These are phyloP conservation scores for Malus orientalis DNA, from an alignment of 306 rosid genomes.

Conservation along the genomic window DNA sequence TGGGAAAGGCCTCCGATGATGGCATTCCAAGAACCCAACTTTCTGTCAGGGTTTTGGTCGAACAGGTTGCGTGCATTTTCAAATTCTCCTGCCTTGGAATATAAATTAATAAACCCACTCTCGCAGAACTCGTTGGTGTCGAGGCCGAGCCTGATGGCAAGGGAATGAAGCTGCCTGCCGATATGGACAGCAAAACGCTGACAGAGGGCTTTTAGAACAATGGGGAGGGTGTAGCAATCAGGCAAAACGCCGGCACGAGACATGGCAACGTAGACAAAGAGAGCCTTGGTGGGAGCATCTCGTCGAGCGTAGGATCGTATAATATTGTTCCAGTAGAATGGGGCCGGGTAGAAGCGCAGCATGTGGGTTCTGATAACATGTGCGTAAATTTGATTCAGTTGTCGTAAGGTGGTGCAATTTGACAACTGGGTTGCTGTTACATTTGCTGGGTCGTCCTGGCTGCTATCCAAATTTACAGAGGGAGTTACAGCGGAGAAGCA, in stretches of 20 bases:
- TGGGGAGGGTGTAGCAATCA: constrained; percentile 60
- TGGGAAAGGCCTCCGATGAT: constrained; percentile 56
- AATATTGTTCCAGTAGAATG: constrained; percentile 63
- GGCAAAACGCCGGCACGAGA: constrained; percentile 43
- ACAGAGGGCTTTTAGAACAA: constrained; percentile 47
- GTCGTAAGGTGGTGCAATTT: constrained; percentile 16
- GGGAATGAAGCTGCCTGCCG: constrained; percentile 54
- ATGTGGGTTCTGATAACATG: constrained; percentile 34
- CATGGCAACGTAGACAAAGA: constrained; percentile 37
- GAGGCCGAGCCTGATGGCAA: constrained; percentile 44
- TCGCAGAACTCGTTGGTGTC: constrained; percentile 57
- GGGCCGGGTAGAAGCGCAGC: constrained; percentile 30
- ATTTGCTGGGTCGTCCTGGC: constrained; percentile 13
- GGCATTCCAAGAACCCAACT: constrained; percentile 78
- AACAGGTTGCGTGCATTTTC: constrained; percentile 47
- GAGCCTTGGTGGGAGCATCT: constrained; percentile 41
- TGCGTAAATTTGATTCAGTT: constrained; percentile 37
- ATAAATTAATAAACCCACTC: constrained; percentile 49
- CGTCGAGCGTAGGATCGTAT: constrained; percentile 50
- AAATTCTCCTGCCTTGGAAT: constrained; percentile 55
- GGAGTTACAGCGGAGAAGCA: background rate
- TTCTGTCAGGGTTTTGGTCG: constrained; percentile 54
- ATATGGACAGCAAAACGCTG: constrained; percentile 26
- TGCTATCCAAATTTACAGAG: background rate
- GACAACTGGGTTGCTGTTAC: constrained; percentile 25